Evolutionary conservation across 768 basidiomycete species (phyloP).

Genomic region (Chiua virens): DNA sequence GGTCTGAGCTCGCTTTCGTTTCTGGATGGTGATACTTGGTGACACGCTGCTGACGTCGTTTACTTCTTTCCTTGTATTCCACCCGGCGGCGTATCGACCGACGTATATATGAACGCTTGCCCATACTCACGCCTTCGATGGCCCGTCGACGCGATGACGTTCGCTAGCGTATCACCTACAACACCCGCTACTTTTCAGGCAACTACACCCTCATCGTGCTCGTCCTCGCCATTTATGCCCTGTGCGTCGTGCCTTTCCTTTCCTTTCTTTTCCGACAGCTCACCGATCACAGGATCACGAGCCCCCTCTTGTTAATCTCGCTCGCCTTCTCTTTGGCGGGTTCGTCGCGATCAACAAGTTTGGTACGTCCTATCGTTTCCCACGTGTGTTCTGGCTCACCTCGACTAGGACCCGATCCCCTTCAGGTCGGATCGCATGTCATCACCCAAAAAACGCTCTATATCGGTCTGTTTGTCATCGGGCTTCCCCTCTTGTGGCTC

Average conservation of each 20-base stretch:
- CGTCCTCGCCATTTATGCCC: slow-evolving; percentile 78
- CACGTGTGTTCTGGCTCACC: too few relatives aligned
- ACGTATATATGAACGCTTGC: too few relatives aligned
- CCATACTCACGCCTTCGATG: too few relatives aligned
- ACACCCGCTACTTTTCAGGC: slow-evolving; percentile 88
- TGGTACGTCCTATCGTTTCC: slow-evolving; percentile 48
- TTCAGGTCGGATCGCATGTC: slow-evolving; percentile 77
- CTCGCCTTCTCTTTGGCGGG: slow-evolving; percentile 88
- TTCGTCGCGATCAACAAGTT: slow-evolving; percentile 88
- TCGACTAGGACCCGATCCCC: slow-evolving; percentile 71
- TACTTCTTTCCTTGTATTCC: too few relatives aligned
- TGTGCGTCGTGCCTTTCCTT: slow-evolving; percentile 48
- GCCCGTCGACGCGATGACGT: too few relatives aligned
- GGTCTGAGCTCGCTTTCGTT: too few relatives aligned
- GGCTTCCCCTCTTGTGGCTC: slow-evolving; percentile 83
- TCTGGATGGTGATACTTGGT: too few relatives aligned
- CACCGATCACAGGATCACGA: slow-evolving; percentile 60
- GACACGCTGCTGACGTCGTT: too few relatives aligned
- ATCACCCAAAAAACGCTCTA: slow-evolving; percentile 92
- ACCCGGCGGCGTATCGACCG: too few relatives aligned
- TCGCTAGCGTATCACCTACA: slow-evolving; percentile 90
- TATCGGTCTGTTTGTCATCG: slow-evolving; percentile 85
- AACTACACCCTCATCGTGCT: slow-evolving; percentile 86
- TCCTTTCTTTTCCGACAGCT: not conserved
- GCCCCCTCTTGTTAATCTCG: slow-evolving; percentile 78